Evolutionary conservation across 164 flowering plant genomes (phyloP).

Genomic region (Tinospora cordifolia): DNA sequence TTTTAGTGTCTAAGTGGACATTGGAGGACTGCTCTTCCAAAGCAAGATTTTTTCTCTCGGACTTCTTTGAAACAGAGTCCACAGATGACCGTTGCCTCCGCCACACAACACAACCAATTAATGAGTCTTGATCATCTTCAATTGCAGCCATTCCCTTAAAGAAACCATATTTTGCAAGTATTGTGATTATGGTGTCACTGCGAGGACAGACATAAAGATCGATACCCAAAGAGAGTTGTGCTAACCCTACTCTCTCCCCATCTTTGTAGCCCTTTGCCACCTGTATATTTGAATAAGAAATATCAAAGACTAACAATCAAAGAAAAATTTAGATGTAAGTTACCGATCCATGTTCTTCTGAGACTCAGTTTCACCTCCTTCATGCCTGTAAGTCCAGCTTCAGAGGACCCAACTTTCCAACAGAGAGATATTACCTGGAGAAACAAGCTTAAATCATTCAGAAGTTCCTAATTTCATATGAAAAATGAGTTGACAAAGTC

Average conservation of each 20-base stretch:
- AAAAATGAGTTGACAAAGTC: too few relatives aligned
- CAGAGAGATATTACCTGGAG: conserved; percentile 52
- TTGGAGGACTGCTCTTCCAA: conserved; percentile 15
- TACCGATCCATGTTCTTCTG: neutral
- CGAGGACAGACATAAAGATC: conserved; percentile 56
- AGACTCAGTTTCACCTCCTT: conserved; percentile 36
- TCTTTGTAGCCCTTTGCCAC: conserved; percentile 37
- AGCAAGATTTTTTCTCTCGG: conserved; percentile 17
- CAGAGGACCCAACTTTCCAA: conserved; percentile 48
- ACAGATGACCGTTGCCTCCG: conserved; percentile 29
- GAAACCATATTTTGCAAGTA: conserved; percentile 57
- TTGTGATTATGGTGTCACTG: conserved; percentile 41
- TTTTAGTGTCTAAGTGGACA: conserved; percentile 16
- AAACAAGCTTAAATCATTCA: conserved; percentile 9
- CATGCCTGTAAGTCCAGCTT: conserved; percentile 39
- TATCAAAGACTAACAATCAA: conserved; percentile 2
- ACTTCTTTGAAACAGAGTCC: conserved; percentile 17
- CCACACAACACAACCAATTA: conserved; percentile 62
- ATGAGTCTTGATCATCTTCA: conserved; percentile 35
- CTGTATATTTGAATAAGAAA: conserved; percentile 22
- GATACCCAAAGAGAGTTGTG: conserved; percentile 32
- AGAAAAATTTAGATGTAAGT: neutral
- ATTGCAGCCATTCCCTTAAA: conserved; percentile 49
- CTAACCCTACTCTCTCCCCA: conserved; percentile 42
- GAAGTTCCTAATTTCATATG: neutral